Evolutionary conservation across 306 rosid species (phyloP), one percentile per base, ranked within the genome.

Genomic region (Prinsepia uniflora): DNA sequence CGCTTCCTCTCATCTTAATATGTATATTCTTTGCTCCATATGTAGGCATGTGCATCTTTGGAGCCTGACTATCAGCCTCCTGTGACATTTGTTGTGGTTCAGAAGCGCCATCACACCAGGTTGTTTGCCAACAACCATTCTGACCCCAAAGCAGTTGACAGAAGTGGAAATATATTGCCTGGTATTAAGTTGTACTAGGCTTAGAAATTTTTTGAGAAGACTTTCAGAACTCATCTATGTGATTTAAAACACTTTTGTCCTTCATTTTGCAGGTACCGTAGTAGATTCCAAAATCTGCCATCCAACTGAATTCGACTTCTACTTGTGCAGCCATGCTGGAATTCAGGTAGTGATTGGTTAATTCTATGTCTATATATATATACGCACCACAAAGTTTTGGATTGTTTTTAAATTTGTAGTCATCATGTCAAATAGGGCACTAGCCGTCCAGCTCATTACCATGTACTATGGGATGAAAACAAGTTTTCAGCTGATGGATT

Each of bases 261-360:
- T 69, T 49, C 15, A 72, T 42, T 65, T 58, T 78, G 66, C 74
- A 90, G 96, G 94, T 49, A 87, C 96, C 0, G 96, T 90, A 59
- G 96, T 90, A 75, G 96, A 90, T 79, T 81, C 94, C 10, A 90
- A 84, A 81, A 90, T 90, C 68, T 90, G 96, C 64, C 94, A 90
- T 79, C 94, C 96, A 0, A 90, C 96, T 9, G 90, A 90, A 53
- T 90, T 87, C 14, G 96, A 90, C 82, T 90, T 90, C 76, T 90
- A 87, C 74, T 75, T 90, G 66, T 90, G 94, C 74, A 87, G 96
- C 79, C 96, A 90, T 75, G 96, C 96, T 4, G 93, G 96, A 79
- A 84, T 90, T 69, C 93, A 90, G 89, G 96, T 87, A 84, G 22
- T 20, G 53, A 54, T 69, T 69, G 13, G 4, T 69, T 69, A 40